These are phyloP conservation scores for Tricholoma sp. DNA, from an alignment of 768 basidiomycete genomes.

Conservation along the genomic window DNA sequence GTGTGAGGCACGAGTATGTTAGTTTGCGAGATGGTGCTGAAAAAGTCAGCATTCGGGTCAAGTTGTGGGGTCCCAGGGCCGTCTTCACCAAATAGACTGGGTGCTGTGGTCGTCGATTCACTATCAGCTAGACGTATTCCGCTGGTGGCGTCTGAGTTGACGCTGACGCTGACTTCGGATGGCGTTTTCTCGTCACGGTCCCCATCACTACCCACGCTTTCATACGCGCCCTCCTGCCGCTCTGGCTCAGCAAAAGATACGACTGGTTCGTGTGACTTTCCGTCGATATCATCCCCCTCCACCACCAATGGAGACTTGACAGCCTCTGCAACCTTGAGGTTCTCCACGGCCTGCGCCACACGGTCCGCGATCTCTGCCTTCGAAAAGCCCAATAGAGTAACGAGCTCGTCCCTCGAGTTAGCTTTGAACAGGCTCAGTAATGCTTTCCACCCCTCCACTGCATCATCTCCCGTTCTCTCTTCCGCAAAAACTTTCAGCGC, in stretches of 20 bases:
- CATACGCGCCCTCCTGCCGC: conserved; percentile 35
- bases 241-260: conserved; percentile 85
- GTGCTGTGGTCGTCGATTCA: conserved; percentile 82
- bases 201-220: conserved; percentile 23
- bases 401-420: conserved; percentile 84
- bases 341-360: conserved; percentile 79
- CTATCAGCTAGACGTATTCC: conserved; percentile 54
- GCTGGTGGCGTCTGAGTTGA: conserved; percentile 57
- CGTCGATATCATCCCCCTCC: conserved; percentile 36
- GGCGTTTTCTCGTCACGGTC: conserved; percentile 54
- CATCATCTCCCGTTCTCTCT: conserved; percentile 37
- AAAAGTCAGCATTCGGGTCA: conserved; percentile 79
- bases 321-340: conserved; percentile 48
- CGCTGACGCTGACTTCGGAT: conserved; percentile 68
- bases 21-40: conserved; percentile 58
- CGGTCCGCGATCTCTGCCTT: conserved; percentile 77
- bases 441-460: conserved; percentile 69
- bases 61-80: conserved; percentile 58
- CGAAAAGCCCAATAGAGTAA: conserved; percentile 88
- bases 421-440: conserved; percentile 85
- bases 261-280: conserved; percentile 60
- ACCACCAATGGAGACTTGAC: conserved; percentile 23
- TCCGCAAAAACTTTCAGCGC: conserved; percentile 67
- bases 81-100: conserved; percentile 86
- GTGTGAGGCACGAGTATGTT: conserved; percentile 69